Conservation (phyloP, 139 green algal genomes). For the Penium margaritaceum region DNA sequence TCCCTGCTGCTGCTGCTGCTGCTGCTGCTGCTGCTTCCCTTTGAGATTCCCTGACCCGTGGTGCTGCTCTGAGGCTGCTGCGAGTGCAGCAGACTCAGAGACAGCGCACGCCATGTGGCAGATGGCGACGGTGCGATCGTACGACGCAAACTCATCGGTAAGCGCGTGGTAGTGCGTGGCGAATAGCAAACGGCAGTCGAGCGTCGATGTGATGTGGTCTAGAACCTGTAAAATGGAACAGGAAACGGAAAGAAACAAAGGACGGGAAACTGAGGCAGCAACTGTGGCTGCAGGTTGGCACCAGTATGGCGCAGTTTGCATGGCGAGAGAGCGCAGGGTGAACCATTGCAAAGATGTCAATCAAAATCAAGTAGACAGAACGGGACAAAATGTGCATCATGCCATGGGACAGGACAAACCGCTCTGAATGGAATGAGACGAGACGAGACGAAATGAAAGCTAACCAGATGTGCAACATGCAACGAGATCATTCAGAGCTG, state of each 20-base stretch:
- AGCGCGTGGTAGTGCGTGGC: constrained; percentile 94
- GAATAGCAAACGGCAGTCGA: constrained; percentile 81
- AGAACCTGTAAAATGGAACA: constrained; percentile 52
- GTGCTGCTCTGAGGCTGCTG: background rate
- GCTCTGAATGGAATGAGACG: too few species aligned
- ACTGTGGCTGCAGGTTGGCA: too few species aligned
- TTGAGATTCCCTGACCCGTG: background rate
- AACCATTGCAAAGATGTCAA: too few species aligned
- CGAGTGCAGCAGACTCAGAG: background rate
- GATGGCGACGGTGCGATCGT: background rate
- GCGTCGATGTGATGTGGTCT: constrained; percentile 58
- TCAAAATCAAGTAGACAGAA: too few species aligned
- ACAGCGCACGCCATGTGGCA: constrained; percentile 33
- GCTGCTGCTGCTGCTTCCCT: background rate
- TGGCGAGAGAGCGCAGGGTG: too few species aligned
- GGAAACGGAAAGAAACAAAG: background rate
- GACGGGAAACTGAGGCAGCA: too few species aligned
- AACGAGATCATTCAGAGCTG: too few species aligned
- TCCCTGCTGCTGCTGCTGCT: constrained; percentile 15
- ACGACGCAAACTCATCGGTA: constrained; percentile 38
- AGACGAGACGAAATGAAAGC: too few species aligned
- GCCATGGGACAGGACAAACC: too few species aligned
- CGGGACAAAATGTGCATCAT: too few species aligned
- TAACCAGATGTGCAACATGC: too few species aligned
- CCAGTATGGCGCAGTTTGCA: too few species aligned